Base-by-base conservation (phyloP, 257 asterid genomes). In the Ehretia macrophylla region DNA sequence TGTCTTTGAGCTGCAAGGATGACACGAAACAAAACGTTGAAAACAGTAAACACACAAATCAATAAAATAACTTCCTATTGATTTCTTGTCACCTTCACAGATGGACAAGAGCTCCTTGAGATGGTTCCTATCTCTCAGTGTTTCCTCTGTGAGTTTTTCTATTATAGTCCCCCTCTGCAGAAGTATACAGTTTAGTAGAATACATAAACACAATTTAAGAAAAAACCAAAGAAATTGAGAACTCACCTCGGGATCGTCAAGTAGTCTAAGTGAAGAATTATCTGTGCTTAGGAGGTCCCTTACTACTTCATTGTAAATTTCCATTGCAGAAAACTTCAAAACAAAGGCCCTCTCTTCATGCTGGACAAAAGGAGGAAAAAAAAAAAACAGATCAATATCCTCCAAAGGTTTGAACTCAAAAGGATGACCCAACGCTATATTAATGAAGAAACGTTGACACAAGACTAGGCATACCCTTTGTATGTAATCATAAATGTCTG, bases 211-310 rank as follows among this genome's bases (percentile, higher is more conserved):
- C 35, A 49, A 53, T 32, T 55, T 11, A 63, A 47, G 22, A 59
- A 50, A 46, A 70, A 67, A 76, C 54, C 22, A 51, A 58, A 52
- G 53, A 57, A 56, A 53, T 57, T 11, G 27, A 69, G 56, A 65
- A 87, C 91, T 87, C 77, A 89, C 99, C 70, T 93, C 97, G 21
- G 97, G 99, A 76, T 93, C 99, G 79, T 93, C 99, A 63, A 93
- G 94, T 56, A 93, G 70, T 78, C 99, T 81, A 48, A 93, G 82
- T 72, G 80, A 90, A 71, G 82, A 68, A 82, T 56, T 85, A 62
- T 93, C 96, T 8, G 92, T 67, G 74, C 88, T 72, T 37, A 93
- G 97, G 75, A 93, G 95, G 81, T 93, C 99, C 68, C 95, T 84
- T 20, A 89, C 95, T 72, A 87, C 97, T 83, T 93, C 99, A 67